A percentile compares a stretch with the other conserved stretches of the same genome.
These are phyloP conservation scores for Fraxinus cuspidata DNA, from an alignment of 257 asterid genomes.

Conservation along the genomic window DNA sequence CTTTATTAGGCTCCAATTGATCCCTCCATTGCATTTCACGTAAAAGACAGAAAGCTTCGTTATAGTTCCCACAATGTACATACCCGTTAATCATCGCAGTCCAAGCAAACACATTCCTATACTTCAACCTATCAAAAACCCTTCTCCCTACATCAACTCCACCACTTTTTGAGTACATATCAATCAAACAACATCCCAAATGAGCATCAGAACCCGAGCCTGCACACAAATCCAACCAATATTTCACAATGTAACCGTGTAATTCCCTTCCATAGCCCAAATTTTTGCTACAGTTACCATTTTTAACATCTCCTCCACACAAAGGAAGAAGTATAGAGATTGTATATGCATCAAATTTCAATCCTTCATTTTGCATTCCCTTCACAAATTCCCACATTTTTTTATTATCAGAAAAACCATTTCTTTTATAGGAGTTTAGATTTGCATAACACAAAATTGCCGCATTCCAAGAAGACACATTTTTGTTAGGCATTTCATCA, in stretches of 20 bases:
- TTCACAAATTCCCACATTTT: slow-evolving; percentile 47
- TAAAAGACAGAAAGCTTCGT: slow-evolving; percentile 55
- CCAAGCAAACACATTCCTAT: slow-evolving; percentile 59
- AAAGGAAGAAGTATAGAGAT: slow-evolving; percentile 55
- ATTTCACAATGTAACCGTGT: slow-evolving; percentile 51
- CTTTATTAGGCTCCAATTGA: slow-evolving; percentile 55
- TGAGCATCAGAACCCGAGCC: slow-evolving; percentile 44
- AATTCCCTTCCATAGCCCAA: slow-evolving; percentile 53
- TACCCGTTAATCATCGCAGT: slow-evolving; percentile 68
- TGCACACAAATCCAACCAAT: slow-evolving; percentile 36
- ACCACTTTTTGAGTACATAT: slow-evolving; percentile 56
- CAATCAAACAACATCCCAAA: slow-evolving; percentile 67
- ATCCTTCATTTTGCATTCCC: slow-evolving; percentile 57
- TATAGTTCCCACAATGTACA: slow-evolving; percentile 40
- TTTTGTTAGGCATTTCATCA: slow-evolving; percentile 60
- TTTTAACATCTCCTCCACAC: slow-evolving; percentile 29
- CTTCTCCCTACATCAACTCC: slow-evolving; percentile 45
- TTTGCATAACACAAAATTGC: slow-evolving; percentile 49
- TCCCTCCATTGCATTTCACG: slow-evolving; percentile 52
- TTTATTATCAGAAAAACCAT: slow-evolving; percentile 11
- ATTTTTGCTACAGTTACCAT: slow-evolving; percentile 6
- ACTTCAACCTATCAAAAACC: slow-evolving; percentile 45
- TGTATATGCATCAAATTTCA: slow-evolving; percentile 49
- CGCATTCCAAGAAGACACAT: slow-evolving; percentile 60
- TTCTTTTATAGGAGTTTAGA: slow-evolving; percentile 14